These are phyloP conservation scores for Leucocoprinus leucothites DNA, from an alignment of 768 basidiomycete genomes.

Conservation along the genomic window DNA sequence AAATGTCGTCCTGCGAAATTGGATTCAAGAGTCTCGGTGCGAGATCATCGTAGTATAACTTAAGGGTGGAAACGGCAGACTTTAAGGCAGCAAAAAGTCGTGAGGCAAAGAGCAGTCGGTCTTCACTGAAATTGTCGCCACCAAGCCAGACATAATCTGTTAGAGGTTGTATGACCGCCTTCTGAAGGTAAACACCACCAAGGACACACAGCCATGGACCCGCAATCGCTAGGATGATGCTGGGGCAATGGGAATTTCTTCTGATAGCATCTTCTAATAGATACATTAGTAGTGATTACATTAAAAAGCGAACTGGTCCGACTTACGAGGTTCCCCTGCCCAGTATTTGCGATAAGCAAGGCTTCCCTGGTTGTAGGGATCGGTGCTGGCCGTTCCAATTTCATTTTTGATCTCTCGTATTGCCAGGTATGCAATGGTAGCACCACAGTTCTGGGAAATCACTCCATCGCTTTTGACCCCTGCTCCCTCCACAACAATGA, in stretches of 20 bases:
- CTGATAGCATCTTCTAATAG: constrained; percentile 14
- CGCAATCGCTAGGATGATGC: constrained; percentile 27
- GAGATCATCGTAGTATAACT: too few species aligned
- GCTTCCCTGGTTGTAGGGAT: constrained; percentile 13
- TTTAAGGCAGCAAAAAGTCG: too few species aligned
- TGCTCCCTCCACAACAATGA: neutral
- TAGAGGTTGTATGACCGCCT: constrained; percentile 29
- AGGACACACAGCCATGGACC: constrained; percentile 30
- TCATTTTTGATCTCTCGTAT: neutral
- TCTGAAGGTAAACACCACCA: constrained; percentile 26
- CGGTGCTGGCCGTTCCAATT: neutral
- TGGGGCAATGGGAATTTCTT: constrained; percentile 24
- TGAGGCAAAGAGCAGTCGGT: neutral
- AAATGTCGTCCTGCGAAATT: neutral
- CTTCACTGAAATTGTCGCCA: constrained; percentile 16
- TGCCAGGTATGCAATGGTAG: neutral
- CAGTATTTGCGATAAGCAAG: constrained; percentile 10
- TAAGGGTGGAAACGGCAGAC: too few species aligned
- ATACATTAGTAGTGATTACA: constrained; percentile 3
- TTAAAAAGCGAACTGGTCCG: constrained; percentile 2
- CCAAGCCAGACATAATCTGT: constrained; percentile 31
- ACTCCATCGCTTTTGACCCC: neutral
- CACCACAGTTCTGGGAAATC: neutral
- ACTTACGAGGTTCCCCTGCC: neutral
- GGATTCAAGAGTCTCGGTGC: too few species aligned